phyloP scores from a whole-genome alignment of 2,329 filamentous ascomycete species.

The Aspergillus puulaauensis region DNA sequence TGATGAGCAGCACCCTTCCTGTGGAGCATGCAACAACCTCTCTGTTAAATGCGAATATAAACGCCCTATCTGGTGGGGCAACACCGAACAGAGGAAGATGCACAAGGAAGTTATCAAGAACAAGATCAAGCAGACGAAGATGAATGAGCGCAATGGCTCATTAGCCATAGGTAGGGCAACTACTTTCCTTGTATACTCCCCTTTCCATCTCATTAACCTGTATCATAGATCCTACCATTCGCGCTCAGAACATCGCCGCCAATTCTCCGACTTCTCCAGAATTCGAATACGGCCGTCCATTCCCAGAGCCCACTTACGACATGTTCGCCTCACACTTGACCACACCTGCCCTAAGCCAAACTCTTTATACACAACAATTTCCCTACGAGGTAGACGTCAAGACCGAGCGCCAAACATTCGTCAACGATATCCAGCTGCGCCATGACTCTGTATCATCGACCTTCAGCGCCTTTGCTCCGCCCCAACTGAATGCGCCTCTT shows the following conservation, averaged over 20 bases:
- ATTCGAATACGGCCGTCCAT: constrained; percentile 68
- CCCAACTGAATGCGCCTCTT: constrained; percentile 66
- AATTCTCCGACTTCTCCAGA: constrained; percentile 67
- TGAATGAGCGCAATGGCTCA: constrained; percentile 75
- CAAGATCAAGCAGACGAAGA: constrained; percentile 95
- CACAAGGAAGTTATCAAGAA: constrained; percentile 97
- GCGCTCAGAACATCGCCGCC: constrained; percentile 16
- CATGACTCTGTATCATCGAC: constrained; percentile 86
- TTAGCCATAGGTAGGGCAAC: constrained; percentile 34
- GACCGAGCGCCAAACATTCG: constrained; percentile 90
- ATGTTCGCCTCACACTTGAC: constrained; percentile 42
- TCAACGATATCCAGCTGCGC: constrained; percentile 84
- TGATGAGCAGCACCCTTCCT: constrained; percentile 65
- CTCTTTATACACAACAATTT: constrained; percentile 59
- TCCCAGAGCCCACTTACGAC: constrained; percentile 46
- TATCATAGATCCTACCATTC: constrained; percentile 16
- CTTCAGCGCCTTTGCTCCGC: constrained; percentile 87
- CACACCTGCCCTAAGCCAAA: constrained; percentile 56
- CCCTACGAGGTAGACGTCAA: constrained; percentile 96
- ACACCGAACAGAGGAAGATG: constrained; percentile 76
- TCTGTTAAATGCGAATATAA: constrained; percentile 93
- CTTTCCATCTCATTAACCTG: constrained; percentile 9
- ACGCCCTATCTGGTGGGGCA: constrained; percentile 95
- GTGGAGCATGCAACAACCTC: constrained; percentile 67
- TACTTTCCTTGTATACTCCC: neutral